Evolutionary conservation across 495 filamentous ascomycete species (phyloP).

Genomic region (Hapsidospora chrysogenum): DNA sequence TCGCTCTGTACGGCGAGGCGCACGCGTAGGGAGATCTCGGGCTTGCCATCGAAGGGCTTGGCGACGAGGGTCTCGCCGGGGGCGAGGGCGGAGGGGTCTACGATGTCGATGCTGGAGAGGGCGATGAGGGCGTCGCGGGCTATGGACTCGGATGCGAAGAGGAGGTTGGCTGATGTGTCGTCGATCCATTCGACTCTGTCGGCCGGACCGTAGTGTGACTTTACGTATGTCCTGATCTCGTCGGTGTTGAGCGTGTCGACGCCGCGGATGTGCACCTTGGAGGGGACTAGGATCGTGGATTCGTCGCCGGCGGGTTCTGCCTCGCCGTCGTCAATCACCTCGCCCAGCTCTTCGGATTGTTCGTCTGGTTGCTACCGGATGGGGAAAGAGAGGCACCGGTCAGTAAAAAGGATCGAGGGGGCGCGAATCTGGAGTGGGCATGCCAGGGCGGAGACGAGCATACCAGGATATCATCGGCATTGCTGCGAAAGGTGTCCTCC

Average conservation of each 20-base stretch:
- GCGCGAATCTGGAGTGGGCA: no score
- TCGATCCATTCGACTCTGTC: conserved; percentile 82
- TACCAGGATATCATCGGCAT: conserved; percentile 17
- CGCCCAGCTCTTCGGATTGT: conserved; percentile 20
- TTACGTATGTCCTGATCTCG: conserved; percentile 54
- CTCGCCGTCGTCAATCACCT: conserved; percentile 15
- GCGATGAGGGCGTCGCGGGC: conserved; percentile 56
- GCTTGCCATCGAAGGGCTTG: conserved; percentile 45
- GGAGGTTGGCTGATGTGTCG: conserved; percentile 73
- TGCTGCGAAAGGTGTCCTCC: conserved; percentile 26
- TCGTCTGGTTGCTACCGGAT: conserved; percentile 1
- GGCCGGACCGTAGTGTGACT: conserved; percentile 42
- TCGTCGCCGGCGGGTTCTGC: conserved; percentile 8
- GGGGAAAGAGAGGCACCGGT: no score
- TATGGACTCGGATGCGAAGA: conserved; percentile 50
- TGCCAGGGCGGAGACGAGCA: no score
- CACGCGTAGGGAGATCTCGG: conserved; percentile 52
- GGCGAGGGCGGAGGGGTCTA: conserved; percentile 27
- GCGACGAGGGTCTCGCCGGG: conserved; percentile 37
- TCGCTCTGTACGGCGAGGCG: conserved; percentile 61
- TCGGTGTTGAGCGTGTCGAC: conserved; percentile 66
- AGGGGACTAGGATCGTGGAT: conserved; percentile 18
- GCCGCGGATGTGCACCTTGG: conserved; percentile 70
- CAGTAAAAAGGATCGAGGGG: no score
- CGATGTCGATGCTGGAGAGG: conserved; percentile 30